A percentile compares a stretch with the other conserved stretches of the same genome.
These are phyloP conservation scores for Centella asiatica DNA, from an alignment of 129 eudicot genomes.

Conservation along the genomic window DNA sequence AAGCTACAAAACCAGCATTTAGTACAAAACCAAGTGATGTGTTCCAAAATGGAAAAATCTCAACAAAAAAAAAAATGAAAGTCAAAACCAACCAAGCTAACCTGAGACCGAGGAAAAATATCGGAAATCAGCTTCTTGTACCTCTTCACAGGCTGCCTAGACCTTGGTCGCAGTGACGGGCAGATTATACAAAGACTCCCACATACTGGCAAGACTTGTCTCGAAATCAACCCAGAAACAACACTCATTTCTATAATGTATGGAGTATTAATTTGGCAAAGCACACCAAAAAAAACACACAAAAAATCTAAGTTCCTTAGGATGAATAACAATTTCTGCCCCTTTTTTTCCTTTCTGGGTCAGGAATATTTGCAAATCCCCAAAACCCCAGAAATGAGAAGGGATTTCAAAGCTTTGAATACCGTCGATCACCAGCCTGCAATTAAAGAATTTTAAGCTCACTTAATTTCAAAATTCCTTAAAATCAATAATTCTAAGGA, in stretches of 20 bases:
- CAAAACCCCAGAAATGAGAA: slow-evolving; percentile 24
- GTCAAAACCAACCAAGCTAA: slow-evolving; percentile 18
- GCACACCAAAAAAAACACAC: slow-evolving; percentile 1
- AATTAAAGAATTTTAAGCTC: slow-evolving; percentile 4
- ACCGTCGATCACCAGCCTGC: slow-evolving; percentile 54
- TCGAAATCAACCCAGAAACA: slow-evolving; percentile 74
- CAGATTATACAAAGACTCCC: slow-evolving; percentile 83
- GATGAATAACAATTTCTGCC: slow-evolving; percentile 13
- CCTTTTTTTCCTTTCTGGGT: slow-evolving; percentile 56
- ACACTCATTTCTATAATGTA: slow-evolving; percentile 46
- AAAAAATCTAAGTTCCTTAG: slow-evolving; percentile 21
- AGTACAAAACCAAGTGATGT: not conserved
- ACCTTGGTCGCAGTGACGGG: slow-evolving; percentile 75
- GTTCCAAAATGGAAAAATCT: too few relatives aligned
- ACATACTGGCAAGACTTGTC: slow-evolving; percentile 89
- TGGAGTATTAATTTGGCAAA: too few relatives aligned
- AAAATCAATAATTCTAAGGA: not conserved
- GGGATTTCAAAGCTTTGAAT: slow-evolving; percentile 42
- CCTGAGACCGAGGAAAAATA: slow-evolving; percentile 77
- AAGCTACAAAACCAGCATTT: not conserved
- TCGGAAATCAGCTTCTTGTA: slow-evolving; percentile 93
- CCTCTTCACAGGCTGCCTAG: slow-evolving; percentile 98
- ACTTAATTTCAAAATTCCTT: slow-evolving; percentile 6
- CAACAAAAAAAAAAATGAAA: not conserved
- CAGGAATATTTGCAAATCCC: not conserved